Evolutionary conservation across 306 rosid species (phyloP), one percentile per base, ranked within the genome.

Genomic region (peach (Prunus persica)): DNA sequence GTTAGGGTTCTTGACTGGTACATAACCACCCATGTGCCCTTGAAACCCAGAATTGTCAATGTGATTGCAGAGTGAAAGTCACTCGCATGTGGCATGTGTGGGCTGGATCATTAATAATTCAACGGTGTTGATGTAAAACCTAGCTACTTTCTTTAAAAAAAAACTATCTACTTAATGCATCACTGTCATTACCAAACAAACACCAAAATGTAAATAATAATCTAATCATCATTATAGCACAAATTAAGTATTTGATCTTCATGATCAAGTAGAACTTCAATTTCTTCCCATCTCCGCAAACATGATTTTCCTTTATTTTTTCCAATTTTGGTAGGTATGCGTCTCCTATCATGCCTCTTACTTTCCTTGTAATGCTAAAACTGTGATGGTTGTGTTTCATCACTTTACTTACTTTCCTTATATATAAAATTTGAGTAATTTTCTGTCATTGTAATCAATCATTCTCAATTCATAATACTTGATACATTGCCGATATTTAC

Each of bases 81-180:
- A 19, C 32, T 57, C 32, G 43, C 27, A 68, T 73, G 67, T 56
- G 69, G 60, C 11, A 41, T 55, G 27, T 45, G 67, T 57, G 13
- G 1, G 75, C 67, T 8, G n/a, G 22, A 58, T 47, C 47, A 66
- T 73, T 66, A 15, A 49, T 49, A n/a, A 55, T 73, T 56, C 65
- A 72, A 72, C n/a, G 55, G 54, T 46, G 73, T 28, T 34, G 69
- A 56, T 65, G 32, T 51, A 10, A 32, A 55, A 71, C 73, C 28
- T 12, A n/a, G 9, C 34, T 12, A 34, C 75, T 50, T 28, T 13
- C 34, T 18, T 38, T 1, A 1, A 0, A 38, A 1, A 38, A 6
- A 38, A 38, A 38, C 43, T 38, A 38, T 38, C 43, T 38, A 38
- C 8, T 38, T 38, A 38, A 6, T 32, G 62, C 58, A 25, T 27